phyloP scores from a whole-genome alignment of 257 asterid species.

The Plectranthus barbatus region DNA sequence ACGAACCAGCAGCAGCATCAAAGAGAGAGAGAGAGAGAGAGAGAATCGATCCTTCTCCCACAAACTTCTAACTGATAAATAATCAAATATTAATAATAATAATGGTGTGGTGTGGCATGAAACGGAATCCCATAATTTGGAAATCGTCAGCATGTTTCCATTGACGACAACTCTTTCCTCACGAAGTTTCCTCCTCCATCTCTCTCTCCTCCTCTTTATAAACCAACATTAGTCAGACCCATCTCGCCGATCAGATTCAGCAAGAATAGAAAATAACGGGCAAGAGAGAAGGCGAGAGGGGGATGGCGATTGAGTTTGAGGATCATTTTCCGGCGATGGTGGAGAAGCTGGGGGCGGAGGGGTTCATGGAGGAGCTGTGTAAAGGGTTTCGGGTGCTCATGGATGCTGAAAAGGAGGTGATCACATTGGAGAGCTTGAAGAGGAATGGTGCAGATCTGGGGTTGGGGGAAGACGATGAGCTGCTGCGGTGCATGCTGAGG shows the following conservation, averaged over 20 bases:
- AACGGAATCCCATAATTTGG: not conserved
- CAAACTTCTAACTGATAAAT: not conserved
- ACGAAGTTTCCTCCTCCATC: slow-evolving; percentile 27
- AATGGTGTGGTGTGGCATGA: slow-evolving; percentile 2
- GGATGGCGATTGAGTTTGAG: slow-evolving; percentile 31
- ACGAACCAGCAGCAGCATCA: too few relatives aligned
- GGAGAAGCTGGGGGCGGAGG: slow-evolving; percentile 60
- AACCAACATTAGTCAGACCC: too few relatives aligned
- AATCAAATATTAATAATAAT: not conserved
- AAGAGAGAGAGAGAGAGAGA: not conserved
- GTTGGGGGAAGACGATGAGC: slow-evolving; percentile 37
- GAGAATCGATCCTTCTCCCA: slow-evolving; percentile 17
- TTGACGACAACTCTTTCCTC: not conserved
- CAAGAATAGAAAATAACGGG: not conserved
- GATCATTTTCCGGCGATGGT: slow-evolving; percentile 75
- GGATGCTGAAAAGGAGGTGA: slow-evolving; percentile 43
- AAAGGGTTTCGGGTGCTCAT: slow-evolving; percentile 51
- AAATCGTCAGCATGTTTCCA: not conserved
- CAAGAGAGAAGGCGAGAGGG: not conserved
- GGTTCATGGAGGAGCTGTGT: slow-evolving; percentile 54
- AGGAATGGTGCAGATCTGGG: slow-evolving; percentile 38
- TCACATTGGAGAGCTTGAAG: slow-evolving; percentile 72
- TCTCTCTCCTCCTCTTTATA: not conserved
- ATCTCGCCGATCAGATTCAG: not conserved
- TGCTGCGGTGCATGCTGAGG: slow-evolving; percentile 39